Base-by-base conservation (phyloP, 768 basidiomycete genomes). In the Chalciporus chontae region DNA sequence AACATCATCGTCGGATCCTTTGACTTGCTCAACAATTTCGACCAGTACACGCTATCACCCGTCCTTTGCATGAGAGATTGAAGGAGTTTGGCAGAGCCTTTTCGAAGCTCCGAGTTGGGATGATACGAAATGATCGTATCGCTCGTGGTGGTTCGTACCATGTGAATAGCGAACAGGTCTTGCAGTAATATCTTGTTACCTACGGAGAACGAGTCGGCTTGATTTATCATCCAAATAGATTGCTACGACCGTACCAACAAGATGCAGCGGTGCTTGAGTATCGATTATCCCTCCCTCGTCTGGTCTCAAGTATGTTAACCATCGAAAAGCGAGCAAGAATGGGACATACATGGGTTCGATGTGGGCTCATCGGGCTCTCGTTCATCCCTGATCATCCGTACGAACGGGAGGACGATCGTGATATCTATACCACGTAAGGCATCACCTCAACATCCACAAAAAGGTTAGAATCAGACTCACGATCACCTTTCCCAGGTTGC, bases 1-100 rank as follows among this genome's bases (percentile, higher is more conserved):
- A 81, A 63, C 21, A 79, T 62, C 48, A 79, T 77, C 1, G 77
- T 81, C 4, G 78, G 76, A 48, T 80, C 78, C 3, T 63, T 65
- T 51, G 14, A 43, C 24, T 21, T 36, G 39, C 15, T 29, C 3
- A 34, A 57, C 1, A 54, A 3, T 8, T 49, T 48, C 3, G 47
- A 40, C 56, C 53, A 54, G 26, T 51, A 60, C 1, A 43, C 17
- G 19, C 43, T 53, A 6, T 47, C 19, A 2, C 55, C 47, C 0
- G 51, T 45, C 36, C 45, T 31, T 11, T 38, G 44, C 17, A 57
- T 27, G 36, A 57, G 49, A 1, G 50, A 54, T 18, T 38, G 53
- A 18, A 57, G 46, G 1, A 29, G 54, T 26, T 44, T 13, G 8
- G 51, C 51, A 23, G 50, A 46, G 1, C 36, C 48, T 6, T 21